These are phyloP conservation scores for Dothistroma septosporum DNA, from an alignment of 2,329 filamentous ascomycete genomes.

Conservation along the genomic window DNA sequence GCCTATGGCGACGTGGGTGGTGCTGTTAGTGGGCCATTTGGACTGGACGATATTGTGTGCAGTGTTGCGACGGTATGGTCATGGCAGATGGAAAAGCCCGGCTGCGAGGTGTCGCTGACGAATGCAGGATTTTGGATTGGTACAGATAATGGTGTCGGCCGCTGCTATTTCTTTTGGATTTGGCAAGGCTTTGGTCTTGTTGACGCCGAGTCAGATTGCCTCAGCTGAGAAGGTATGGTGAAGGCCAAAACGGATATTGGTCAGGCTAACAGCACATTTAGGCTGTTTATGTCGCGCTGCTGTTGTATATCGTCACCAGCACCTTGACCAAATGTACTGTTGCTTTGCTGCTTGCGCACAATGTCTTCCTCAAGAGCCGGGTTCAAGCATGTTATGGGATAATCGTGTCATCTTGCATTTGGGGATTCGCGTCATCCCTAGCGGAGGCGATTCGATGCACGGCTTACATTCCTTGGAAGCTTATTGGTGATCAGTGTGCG, in stretches of 20 bases:
- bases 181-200: slow-evolving; percentile 21
- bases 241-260: background rate
- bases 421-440: slow-evolving; percentile 20
- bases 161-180: slow-evolving; percentile 23
- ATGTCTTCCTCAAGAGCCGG: slow-evolving; percentile 23
- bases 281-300: slow-evolving; percentile 23
- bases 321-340: slow-evolving; percentile 24
- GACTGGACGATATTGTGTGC: slow-evolving; percentile 24
- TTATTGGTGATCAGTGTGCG: slow-evolving; percentile 20
- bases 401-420: slow-evolving; percentile 14
- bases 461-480: slow-evolving; percentile 14
- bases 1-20: slow-evolving; percentile 24
- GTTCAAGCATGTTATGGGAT: slow-evolving; percentile 21
- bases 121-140: slow-evolving; percentile 21
- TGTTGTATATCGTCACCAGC: slow-evolving; percentile 24
- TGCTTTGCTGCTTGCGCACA: slow-evolving; percentile 24
- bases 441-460: slow-evolving; percentile 18
- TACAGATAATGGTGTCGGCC: slow-evolving; percentile 22
- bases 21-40: slow-evolving; percentile 24
- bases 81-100: background rate
- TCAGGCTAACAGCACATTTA: slow-evolving; percentile 4
- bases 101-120: slow-evolving; percentile 1
- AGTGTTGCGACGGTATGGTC: slow-evolving; percentile 20
- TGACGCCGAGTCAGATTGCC: slow-evolving; percentile 14
- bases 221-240: slow-evolving; percentile 18